Evolutionary conservation across 176 grass and related monocot species (phyloP).

Genomic region (Microstegium vimineum): DNA sequence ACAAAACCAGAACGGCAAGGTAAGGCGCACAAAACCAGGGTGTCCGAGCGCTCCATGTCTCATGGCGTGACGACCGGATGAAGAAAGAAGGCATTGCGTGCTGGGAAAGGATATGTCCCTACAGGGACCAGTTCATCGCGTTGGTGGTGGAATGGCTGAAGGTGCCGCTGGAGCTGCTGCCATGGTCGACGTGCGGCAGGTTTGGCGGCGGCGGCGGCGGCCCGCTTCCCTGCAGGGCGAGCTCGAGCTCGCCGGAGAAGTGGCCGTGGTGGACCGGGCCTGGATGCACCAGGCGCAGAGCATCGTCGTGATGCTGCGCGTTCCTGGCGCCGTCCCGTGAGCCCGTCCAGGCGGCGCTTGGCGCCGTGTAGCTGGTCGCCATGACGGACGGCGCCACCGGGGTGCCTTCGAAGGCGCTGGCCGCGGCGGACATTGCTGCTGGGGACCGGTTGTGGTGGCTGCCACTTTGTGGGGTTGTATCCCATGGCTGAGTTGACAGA

Average conservation of each 20-base stretch:
- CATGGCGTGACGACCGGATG: neutral
- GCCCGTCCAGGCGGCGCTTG: conserved; percentile 8
- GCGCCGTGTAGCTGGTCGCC: conserved; percentile 37
- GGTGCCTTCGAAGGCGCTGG: conserved; percentile 34
- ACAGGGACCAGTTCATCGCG: conserved; percentile 76
- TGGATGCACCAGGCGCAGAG: conserved; percentile 11
- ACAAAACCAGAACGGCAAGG: conserved; percentile 3
- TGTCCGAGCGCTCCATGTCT: conserved; percentile 35
- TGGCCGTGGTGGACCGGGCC: conserved; percentile 37
- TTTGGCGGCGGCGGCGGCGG: neutral
- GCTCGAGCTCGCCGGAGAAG: conserved; percentile 87
- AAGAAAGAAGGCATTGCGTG: too few species aligned
- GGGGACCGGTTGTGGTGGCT: conserved; percentile 32
- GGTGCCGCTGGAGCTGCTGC: conserved; percentile 27
- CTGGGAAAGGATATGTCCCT: neutral
- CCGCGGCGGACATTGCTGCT: conserved; percentile 27
- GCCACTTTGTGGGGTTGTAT: conserved; percentile 27
- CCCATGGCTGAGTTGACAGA: conserved; percentile 79
- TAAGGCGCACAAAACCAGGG: conserved; percentile 46
- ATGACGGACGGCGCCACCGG: conserved; percentile 43
- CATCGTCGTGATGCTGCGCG: conserved; percentile 12
- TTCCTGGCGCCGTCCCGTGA: conserved; percentile 24
- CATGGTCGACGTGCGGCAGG: conserved; percentile 35
- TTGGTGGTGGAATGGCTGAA: conserved; percentile 58
- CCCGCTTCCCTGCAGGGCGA: conserved; percentile 67